Conservation (phyloP, 2,329 filamentous ascomycete species). For the Alternaria solani region DNA sequence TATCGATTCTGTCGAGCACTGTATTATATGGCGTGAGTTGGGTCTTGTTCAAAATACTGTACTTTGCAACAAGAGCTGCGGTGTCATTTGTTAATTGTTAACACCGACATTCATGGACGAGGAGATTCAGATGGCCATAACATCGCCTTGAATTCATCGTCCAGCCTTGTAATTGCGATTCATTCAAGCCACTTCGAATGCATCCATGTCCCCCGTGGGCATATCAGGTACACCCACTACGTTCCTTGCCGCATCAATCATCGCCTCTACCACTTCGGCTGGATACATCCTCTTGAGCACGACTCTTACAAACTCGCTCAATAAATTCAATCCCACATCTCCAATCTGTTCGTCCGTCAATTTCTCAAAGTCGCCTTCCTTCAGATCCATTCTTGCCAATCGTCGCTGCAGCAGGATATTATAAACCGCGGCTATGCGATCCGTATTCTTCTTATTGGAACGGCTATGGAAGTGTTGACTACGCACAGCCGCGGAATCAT, state of each 20-base stretch:
- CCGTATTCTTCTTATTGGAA: slow-evolving; percentile 18
- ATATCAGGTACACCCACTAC: slow-evolving; percentile 37
- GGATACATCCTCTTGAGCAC: slow-evolving; percentile 33
- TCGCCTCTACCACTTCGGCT: slow-evolving; percentile 36
- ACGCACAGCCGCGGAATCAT: slow-evolving; percentile 15
- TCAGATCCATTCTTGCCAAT: slow-evolving; percentile 27
- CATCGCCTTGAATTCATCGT: background rate
- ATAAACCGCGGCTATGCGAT: slow-evolving; percentile 29
- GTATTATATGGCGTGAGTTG: background rate
- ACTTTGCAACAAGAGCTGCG: background rate
- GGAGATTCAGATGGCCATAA: background rate
- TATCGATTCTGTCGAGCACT: background rate
- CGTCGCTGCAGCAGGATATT: slow-evolving; percentile 29
- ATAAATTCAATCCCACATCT: slow-evolving; percentile 36
- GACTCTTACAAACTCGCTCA: slow-evolving; percentile 46
- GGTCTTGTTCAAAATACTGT: background rate
- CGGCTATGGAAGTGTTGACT: slow-evolving; percentile 25
- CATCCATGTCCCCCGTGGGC: slow-evolving; percentile 43
- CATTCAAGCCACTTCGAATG: slow-evolving; percentile 31
- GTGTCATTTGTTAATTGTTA: background rate
- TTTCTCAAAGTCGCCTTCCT: slow-evolving; percentile 15
- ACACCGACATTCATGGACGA: background rate
- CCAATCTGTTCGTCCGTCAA: slow-evolving; percentile 33
- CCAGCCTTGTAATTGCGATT: background rate
- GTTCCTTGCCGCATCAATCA: slow-evolving; percentile 40